Conservation (phyloP, 176 grass and related monocot species). For the Lolium perenne region DNA sequence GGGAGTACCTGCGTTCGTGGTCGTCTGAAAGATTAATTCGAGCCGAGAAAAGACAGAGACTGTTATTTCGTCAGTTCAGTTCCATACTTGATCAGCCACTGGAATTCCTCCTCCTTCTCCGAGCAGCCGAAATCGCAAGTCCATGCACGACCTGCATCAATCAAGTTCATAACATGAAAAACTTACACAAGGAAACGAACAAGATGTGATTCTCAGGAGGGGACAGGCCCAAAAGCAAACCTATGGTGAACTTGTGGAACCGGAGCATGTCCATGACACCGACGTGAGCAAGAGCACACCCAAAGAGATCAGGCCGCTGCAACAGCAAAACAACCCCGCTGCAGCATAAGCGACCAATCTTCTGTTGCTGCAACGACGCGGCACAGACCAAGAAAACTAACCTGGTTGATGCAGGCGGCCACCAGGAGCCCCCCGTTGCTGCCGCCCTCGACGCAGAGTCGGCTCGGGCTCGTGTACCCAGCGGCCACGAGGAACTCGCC, state of each 20-base stretch:
- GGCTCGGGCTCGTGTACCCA: conserved; percentile 64
- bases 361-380: too few relatives aligned
- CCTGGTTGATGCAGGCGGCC: conserved; percentile 94
- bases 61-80: background rate
- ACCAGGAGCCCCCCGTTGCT: conserved; percentile 95
- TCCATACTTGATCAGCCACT: conserved; percentile 82
- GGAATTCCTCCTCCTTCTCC: conserved; percentile 77
- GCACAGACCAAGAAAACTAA: background rate
- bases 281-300: conserved; percentile 84
- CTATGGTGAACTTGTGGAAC: conserved; percentile 98
- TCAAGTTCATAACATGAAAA: background rate
- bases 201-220: background rate
- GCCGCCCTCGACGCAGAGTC: conserved; percentile 86
- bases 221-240: background rate
- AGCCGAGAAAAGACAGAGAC: background rate
- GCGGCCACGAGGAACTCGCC: conserved; percentile 74
- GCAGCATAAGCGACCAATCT: too few relatives aligned
- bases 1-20: conserved; percentile 65
- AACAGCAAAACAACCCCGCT: background rate
- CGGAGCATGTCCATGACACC: conserved; percentile 99
- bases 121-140: conserved; percentile 90
- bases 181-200: background rate
- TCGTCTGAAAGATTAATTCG: too few relatives aligned
- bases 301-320: conserved; percentile 87
- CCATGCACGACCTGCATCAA: conserved; percentile 68